Evolutionary conservation across 306 rosid genomes (phyloP).

Genomic region (Prunus davidiana): DNA sequence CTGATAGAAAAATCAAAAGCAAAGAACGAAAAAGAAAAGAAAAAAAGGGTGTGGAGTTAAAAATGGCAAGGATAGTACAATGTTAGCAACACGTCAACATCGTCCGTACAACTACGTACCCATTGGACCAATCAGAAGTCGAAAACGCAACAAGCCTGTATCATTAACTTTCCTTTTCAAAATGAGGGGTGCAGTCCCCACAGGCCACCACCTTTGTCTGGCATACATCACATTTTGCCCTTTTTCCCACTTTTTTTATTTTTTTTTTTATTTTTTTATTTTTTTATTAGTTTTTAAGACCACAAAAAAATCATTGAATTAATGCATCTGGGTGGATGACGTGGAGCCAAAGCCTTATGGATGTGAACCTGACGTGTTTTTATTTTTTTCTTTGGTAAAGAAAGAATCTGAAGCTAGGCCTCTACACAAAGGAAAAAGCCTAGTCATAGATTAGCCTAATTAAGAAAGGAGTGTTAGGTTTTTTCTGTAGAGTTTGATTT

Average conservation of each 20-base stretch:
- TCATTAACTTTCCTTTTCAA: neutral
- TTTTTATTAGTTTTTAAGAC: neutral
- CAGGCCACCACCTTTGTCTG: neutral
- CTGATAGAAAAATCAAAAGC: neutral
- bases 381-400: neutral
- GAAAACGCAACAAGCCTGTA: slow-evolving; percentile 28
- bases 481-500: too few species aligned
- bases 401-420: neutral
- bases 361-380: neutral
- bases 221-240: neutral
- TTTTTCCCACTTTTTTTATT: neutral
- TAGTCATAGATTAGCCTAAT: neutral
- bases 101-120: slow-evolving; percentile 43
- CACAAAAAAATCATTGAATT: neutral
- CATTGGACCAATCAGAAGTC: slow-evolving; percentile 29
- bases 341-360: neutral
- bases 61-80: slow-evolving; percentile 25
- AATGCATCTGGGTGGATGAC: neutral
- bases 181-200: neutral
- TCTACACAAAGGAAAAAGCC: neutral
- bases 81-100: slow-evolving; percentile 25
- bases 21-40: neutral
- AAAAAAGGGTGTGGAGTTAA: neutral
- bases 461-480: neutral
- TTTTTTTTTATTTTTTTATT: neutral